Percentiles rank a stretch among this genome's conserved stretches.
Evolutionary conservation across 169 alveolate species (phyloP).

Genomic region (Babesia bovis): DNA sequence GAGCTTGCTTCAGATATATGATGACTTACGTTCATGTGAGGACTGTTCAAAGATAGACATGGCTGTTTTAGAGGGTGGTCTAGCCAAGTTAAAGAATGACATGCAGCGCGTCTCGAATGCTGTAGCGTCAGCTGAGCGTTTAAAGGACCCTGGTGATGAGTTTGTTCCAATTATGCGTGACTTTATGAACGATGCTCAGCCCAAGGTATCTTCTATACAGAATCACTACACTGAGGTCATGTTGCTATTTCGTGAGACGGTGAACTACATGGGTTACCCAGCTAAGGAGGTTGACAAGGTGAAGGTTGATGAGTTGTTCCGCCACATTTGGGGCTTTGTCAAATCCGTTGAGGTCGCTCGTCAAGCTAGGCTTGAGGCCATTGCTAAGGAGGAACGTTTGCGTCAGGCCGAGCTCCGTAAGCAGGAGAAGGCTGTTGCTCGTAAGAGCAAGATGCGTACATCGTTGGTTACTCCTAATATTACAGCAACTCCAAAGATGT

Average conservation of each 20-base stretch:
- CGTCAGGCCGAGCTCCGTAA: slow-evolving; percentile 71
- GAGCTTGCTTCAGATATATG: slow-evolving; percentile 60
- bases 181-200: slow-evolving; percentile 74
- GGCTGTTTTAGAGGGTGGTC: slow-evolving; percentile 61
- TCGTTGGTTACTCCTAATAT: slow-evolving; percentile 23
- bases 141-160: slow-evolving; percentile 68
- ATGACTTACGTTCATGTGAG: slow-evolving; percentile 70
- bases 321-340: slow-evolving; percentile 81
- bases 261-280: slow-evolving; percentile 80
- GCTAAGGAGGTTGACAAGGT: slow-evolving; percentile 83
- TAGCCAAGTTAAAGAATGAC: slow-evolving; percentile 71
- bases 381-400: slow-evolving; percentile 68
- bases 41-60: slow-evolving; percentile 71
- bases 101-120: slow-evolving; percentile 68
- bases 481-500: slow-evolving; percentile 59
- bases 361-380: slow-evolving; percentile 77
- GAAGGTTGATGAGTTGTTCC: slow-evolving; percentile 82
- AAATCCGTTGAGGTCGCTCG: slow-evolving; percentile 79
- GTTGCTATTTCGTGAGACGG: slow-evolving; percentile 74
- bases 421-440: slow-evolving; percentile 58
- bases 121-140: slow-evolving; percentile 64
- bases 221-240: slow-evolving; percentile 67
- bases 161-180: slow-evolving; percentile 66
- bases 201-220: slow-evolving; percentile 64
- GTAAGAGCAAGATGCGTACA: slow-evolving; percentile 41